Evolutionary conservation across 2,329 filamentous ascomycete species (phyloP).

Genomic region (Fusarium sp.): DNA sequence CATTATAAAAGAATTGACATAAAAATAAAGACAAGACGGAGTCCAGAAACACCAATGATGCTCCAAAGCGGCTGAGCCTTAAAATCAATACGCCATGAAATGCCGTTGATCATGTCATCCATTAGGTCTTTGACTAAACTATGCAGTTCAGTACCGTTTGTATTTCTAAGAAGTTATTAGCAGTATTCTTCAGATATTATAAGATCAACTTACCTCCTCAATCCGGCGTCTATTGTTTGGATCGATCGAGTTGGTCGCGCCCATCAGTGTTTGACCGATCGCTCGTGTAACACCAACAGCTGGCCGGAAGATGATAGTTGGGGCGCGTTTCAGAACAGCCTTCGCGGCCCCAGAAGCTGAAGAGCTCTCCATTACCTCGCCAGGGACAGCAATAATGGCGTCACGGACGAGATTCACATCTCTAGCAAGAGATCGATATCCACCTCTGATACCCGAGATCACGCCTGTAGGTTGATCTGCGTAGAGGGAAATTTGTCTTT

Average conservation of each 20-base stretch:
- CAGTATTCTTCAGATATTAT: not conserved
- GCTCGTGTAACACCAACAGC: conserved; percentile 91
- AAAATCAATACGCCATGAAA: conserved; percentile 26
- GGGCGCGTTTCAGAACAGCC: conserved; percentile 82
- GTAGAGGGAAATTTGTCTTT: conserved; percentile 87
- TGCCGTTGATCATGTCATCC: conserved; percentile 17
- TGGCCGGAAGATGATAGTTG: conserved; percentile 92
- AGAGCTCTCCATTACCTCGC: conserved; percentile 87
- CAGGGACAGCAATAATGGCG: conserved; percentile 93
- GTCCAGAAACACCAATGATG: conserved; percentile 8
- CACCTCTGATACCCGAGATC: conserved; percentile 84
- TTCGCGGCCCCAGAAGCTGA: conserved; percentile 83
- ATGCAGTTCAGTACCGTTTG: conserved; percentile 55
- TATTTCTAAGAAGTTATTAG: conserved; percentile 57
- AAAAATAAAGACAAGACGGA: conserved; percentile 12
- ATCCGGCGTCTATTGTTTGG: conserved; percentile 81
- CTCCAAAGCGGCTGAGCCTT: conserved; percentile 11
- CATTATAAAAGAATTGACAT: conserved; percentile 8
- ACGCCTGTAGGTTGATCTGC: conserved; percentile 94
- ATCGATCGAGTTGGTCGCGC: conserved; percentile 92
- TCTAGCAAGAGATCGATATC: conserved; percentile 82
- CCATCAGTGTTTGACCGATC: conserved; percentile 88
- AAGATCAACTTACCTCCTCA: conserved; percentile 80
- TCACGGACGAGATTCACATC: conserved; percentile 89
- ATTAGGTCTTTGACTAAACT: not conserved